Percentiles rank a stretch among this genome's conserved stretches.
Conservation (phyloP, 2,329 filamentous ascomycete genomes). For the Penicillium sp. region DNA sequence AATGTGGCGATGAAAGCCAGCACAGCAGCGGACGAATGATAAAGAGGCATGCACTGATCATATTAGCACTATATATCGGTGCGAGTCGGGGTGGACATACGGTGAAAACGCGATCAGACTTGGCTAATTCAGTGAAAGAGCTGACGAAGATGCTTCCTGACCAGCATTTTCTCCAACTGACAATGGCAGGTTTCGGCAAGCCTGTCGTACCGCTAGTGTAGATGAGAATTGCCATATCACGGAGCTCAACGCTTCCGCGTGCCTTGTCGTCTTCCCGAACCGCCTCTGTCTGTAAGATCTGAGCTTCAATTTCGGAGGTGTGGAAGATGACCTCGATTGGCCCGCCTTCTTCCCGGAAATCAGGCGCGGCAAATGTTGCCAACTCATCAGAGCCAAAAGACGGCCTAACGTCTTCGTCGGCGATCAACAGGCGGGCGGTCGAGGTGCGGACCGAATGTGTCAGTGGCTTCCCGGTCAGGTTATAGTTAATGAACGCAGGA, state of each 20-base stretch:
- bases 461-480: conserved; percentile 72
- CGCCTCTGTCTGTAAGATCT: conserved; percentile 58
- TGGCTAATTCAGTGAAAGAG: conserved; percentile 62
- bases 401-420: conserved; percentile 69
- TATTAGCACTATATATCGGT: conserved; percentile 10
- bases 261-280: conserved; percentile 63
- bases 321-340: conserved; percentile 66
- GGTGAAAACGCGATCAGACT: conserved; percentile 75
- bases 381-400: conserved; percentile 52
- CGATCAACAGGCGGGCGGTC: conserved; percentile 68
- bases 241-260: conserved; percentile 55
- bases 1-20: conserved; percentile 70
- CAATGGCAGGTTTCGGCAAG: conserved; percentile 77
- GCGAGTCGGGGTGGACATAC: conserved; percentile 48
- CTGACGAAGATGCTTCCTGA: conserved; percentile 59
- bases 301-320: conserved; percentile 60
- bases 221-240: conserved; percentile 73
- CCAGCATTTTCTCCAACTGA: conserved; percentile 72
- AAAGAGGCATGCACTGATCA: conserved; percentile 79
- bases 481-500: conserved; percentile 89
- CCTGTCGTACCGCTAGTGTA: conserved; percentile 88
- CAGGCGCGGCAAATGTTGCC: conserved; percentile 44
- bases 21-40: conserved; percentile 78
- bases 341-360: conserved; percentile 49
- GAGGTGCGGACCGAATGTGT: conserved; percentile 75